Base-by-base conservation (phyloP, 768 basidiomycete species). In the Podaxis pistillaris region DNA sequence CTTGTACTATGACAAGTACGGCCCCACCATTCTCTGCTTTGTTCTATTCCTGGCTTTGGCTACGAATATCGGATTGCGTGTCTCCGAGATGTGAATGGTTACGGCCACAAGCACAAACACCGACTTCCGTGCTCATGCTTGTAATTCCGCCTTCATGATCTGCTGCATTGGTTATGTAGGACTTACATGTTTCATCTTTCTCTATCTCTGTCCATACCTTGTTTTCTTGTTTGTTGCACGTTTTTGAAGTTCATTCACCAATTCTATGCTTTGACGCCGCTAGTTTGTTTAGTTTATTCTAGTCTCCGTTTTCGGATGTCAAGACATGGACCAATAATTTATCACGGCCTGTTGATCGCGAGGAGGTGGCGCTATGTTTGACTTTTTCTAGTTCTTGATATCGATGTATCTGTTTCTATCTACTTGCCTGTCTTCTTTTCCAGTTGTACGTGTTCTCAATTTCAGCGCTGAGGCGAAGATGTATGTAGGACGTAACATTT, bases 1-100 rank as follows among this genome's bases (percentile, higher is more conserved):
- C 24, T 67, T 93, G 56, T 96, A 96, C 75, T 93, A 94, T 70
- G 94, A 96, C 76, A 90, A 88, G 75, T 93, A 88, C 65, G 93
- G 94, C 0, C 93, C 94, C 40, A 91, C 89, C 0, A 71, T 88
- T 3, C 77, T 96, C 24, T 93, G 90, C 66, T 66, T 85, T 26
- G 81, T 89, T 44, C 74, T 97, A 49, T 82, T 91, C 61, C 75
- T 79, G 38, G 91, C 93, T 17, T 74, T 95, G 56, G 81, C 82
- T 22, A 83, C 88, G 65, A 96, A 96, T 70, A 83, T 96, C 65
- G 89, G 81, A 22, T 73, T 94, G 68, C 78, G 92, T 60, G 68
- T 86, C 59, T 73, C 80, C 12, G 86, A 91, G 72, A 81, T 89
- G 81, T 75, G 65, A 72, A 59, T 22, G 24, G n/a, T 9, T 33